A percentile compares a stretch with the other conserved stretches of the same genome.
Conservation (phyloP, 1,139 yeast genomes). For the Meyerozyma carpophila region DNA sequence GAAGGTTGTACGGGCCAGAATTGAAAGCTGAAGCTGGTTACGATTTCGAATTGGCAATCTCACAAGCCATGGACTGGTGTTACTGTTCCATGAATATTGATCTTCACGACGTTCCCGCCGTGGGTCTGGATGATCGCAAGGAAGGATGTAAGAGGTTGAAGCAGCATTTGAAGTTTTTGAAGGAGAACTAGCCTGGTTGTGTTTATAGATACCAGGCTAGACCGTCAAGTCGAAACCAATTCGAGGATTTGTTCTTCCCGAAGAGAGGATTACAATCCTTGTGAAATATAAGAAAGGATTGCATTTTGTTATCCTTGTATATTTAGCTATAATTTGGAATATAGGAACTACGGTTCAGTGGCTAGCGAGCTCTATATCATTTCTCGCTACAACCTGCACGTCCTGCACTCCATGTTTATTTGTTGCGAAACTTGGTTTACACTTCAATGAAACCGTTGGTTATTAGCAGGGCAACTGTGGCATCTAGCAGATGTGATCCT, state of each 20-base stretch:
- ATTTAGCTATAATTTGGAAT: too few relatives aligned
- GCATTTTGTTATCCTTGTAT: too few relatives aligned
- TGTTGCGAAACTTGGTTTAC: constrained; percentile 3
- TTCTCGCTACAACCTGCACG: too few relatives aligned
- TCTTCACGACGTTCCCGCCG: constrained; percentile 17
- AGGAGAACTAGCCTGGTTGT: background rate
- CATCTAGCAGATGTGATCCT: constrained; percentile 22
- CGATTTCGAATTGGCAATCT: constrained; percentile 25
- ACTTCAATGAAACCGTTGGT: constrained; percentile 14
- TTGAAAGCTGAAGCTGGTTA: constrained; percentile 22
- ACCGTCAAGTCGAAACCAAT: too few relatives aligned
- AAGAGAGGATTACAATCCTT: too few relatives aligned
- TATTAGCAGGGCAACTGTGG: constrained; percentile 19
- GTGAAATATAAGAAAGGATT: too few relatives aligned
- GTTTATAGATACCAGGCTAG: background rate
- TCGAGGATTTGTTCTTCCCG: too few relatives aligned
- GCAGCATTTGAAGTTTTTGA: constrained; percentile 21
- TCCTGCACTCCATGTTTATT: background rate
- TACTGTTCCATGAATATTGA: constrained; percentile 21
- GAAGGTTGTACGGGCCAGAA: constrained; percentile 25
- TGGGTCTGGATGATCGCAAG: constrained; percentile 16
- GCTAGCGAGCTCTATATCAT: too few relatives aligned
- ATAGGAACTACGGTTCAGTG: too few relatives aligned
- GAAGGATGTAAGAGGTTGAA: constrained; percentile 21
- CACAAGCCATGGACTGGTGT: constrained; percentile 23